A percentile compares a stretch with the other conserved stretches of the same genome.
phyloP scores from a whole-genome alignment of 495 filamentous ascomycete species.

The Xylaria sp. region DNA sequence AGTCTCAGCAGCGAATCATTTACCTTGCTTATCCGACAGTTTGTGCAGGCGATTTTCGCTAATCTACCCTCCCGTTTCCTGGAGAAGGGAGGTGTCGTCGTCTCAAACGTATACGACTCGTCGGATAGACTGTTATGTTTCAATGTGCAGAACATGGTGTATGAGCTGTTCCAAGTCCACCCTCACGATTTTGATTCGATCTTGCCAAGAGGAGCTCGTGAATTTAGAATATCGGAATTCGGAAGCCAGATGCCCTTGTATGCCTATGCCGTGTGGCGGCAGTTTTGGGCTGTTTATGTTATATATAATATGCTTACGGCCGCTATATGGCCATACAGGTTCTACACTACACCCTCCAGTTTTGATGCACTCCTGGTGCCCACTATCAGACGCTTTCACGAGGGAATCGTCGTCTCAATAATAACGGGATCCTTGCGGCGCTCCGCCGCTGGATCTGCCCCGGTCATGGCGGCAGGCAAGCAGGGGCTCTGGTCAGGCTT shows the following conservation, averaged over 20 bases:
- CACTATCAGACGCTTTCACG: slow-evolving; percentile 10
- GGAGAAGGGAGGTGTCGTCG: slow-evolving; percentile 28
- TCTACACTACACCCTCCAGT: slow-evolving; percentile 13
- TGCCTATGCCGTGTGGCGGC: slow-evolving; percentile 18
- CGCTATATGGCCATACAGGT: neutral
- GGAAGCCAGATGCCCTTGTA: slow-evolving; percentile 14
- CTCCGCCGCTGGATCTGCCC: neutral
- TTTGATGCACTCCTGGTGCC: neutral
- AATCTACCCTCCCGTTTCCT: slow-evolving; percentile 28
- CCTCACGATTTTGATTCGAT: neutral
- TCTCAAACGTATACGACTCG: slow-evolving; percentile 30
- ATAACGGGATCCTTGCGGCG: slow-evolving; percentile 11
- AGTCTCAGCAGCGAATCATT: neutral
- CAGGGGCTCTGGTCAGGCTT: slow-evolving; percentile 18
- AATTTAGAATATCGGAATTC: slow-evolving; percentile 8
- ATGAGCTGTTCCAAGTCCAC: neutral
- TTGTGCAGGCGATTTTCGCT: slow-evolving; percentile 28
- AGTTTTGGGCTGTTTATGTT: slow-evolving; percentile 8
- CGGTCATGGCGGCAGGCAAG: slow-evolving; percentile 23
- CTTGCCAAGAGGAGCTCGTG: slow-evolving; percentile 12
- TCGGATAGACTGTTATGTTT: slow-evolving; percentile 27
- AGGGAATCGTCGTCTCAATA: slow-evolving; percentile 22
- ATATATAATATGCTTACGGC: slow-evolving; percentile 25
- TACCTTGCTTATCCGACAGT: slow-evolving; percentile 34
- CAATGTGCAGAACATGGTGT: slow-evolving; percentile 29